phyloP scores from a whole-genome alignment of 495 filamentous ascomycete genomes.

The Aspergillus diversus region DNA sequence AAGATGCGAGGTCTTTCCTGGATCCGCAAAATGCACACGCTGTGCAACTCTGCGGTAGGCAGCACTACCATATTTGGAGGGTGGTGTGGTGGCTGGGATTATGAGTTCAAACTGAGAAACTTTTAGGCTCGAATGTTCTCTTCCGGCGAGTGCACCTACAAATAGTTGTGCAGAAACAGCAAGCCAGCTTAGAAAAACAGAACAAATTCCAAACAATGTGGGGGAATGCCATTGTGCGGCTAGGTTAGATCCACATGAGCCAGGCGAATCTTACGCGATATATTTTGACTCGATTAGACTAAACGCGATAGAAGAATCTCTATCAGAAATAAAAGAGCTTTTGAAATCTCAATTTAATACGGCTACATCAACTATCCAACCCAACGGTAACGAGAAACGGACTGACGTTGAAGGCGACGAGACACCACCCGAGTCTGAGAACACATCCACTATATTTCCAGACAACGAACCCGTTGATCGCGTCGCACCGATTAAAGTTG shows the following conservation, averaged over 20 bases:
- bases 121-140: background rate
- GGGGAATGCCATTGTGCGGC: conserved; percentile 1
- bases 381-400: background rate
- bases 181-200: background rate
- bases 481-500: conserved; percentile 3
- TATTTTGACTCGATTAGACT: background rate
- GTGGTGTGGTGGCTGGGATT: background rate
- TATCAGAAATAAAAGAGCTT: conserved; percentile 8
- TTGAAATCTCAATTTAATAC: background rate
- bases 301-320: conserved; percentile 5
- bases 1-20: conserved; percentile 5
- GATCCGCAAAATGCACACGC: background rate
- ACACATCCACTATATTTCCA: background rate
- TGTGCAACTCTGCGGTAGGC: conserved; percentile 6
- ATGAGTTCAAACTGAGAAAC: background rate
- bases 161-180: background rate
- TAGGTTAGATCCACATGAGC: background rate
- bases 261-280: background rate
- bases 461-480: background rate
- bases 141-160: background rate
- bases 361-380: background rate
- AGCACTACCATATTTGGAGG: background rate
- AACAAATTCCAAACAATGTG: background rate
- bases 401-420: background rate
- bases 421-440: background rate